Base-by-base conservation (phyloP, 1,139 yeast species). In the Candida sp. region DNA sequence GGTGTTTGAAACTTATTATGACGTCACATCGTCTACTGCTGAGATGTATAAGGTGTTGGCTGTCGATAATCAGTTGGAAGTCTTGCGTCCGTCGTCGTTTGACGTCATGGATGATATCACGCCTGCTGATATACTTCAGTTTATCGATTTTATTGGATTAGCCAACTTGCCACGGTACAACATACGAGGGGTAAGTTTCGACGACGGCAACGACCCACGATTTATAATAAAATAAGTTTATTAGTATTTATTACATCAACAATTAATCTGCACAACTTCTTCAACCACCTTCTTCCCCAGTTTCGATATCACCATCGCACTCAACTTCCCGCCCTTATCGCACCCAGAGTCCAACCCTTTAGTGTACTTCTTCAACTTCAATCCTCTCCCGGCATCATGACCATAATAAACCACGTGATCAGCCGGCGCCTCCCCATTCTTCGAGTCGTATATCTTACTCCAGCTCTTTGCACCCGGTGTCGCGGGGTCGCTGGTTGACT, bases 281-380 rank as follows among this genome's bases (percentile, higher is more conserved):
- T 58, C 56, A 22, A 42, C 40, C 11, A 49, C 51, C 6, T 45
- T 23, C 11, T 40, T 27, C 9, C 41, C 46, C 5, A 47, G 44
- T 17, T 49, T 48, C 3, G 49, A 41, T 27, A 58, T 55, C 6
- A 88, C 80, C 66, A 86, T 71, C 0, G 96, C 96, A 39, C 87
- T 80, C 52, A 93, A 75, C 50, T 77, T 66, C 8, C 84, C 87
- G 3, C 97, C 98, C 54, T 81, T 80, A 56, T 85, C 89, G 70
- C 98, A 93, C 2, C 90, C 90, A 8, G 90, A 75, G 64, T 93
- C 98, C 40, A 93, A 70, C 0, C 98, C 98, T 60, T 81, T 84
- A 4, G 96, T 78, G 66, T 75, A 90, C 54, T 81, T 78, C 56
- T 81, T 80, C 47, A 87, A 58, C 51, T 81, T 84, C 45, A 93